Conservation (phyloP, 805 yeast species). For the Scheffersomyces coipomensis region DNA sequence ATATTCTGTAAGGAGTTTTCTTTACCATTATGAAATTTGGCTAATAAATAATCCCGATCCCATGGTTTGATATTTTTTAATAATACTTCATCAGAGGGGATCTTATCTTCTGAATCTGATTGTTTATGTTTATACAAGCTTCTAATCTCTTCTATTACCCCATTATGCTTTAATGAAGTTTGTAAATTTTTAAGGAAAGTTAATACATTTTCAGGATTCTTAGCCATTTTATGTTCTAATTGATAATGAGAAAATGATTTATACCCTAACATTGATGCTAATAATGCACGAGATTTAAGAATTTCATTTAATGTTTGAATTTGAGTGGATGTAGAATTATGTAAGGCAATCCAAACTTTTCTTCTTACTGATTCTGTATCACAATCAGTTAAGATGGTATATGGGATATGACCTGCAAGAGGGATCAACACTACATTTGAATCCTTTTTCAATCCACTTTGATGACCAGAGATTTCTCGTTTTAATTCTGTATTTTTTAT, state of each 20-base stretch:
- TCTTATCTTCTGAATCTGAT: slow-evolving; percentile 5
- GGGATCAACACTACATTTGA: slow-evolving; percentile 24
- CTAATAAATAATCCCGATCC: slow-evolving; percentile 75
- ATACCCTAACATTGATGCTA: slow-evolving; percentile 75
- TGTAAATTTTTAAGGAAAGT: slow-evolving; percentile 66
- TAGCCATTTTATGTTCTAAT: slow-evolving; percentile 87
- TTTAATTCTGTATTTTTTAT: slow-evolving; percentile 20
- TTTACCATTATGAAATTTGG: slow-evolving; percentile 18
- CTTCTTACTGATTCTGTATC: slow-evolving; percentile 56
- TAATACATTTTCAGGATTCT: slow-evolving; percentile 69
- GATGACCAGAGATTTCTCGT: slow-evolving; percentile 23
- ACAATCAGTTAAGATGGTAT: slow-evolving; percentile 59
- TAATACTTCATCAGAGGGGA: slow-evolving; percentile 18
- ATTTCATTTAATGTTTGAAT: slow-evolving; percentile 56
- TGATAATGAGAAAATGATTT: slow-evolving; percentile 75
- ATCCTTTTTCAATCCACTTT: slow-evolving; percentile 7
- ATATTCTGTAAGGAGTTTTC: slow-evolving; percentile 45
- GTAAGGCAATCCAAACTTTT: slow-evolving; percentile 72
- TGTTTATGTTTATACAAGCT: slow-evolving; percentile 38
- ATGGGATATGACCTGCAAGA: slow-evolving; percentile 60
- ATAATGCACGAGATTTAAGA: slow-evolving; percentile 60
- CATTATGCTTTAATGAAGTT: slow-evolving; percentile 38
- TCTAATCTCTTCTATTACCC: slow-evolving; percentile 59
- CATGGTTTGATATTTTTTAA: slow-evolving; percentile 68
- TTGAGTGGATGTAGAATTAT: slow-evolving; percentile 64